Percentiles rank a stretch among this genome's conserved stretches.
Evolutionary conservation across 306 rosid species (phyloP).

Genomic region (Quercus aquifolioides): DNA sequence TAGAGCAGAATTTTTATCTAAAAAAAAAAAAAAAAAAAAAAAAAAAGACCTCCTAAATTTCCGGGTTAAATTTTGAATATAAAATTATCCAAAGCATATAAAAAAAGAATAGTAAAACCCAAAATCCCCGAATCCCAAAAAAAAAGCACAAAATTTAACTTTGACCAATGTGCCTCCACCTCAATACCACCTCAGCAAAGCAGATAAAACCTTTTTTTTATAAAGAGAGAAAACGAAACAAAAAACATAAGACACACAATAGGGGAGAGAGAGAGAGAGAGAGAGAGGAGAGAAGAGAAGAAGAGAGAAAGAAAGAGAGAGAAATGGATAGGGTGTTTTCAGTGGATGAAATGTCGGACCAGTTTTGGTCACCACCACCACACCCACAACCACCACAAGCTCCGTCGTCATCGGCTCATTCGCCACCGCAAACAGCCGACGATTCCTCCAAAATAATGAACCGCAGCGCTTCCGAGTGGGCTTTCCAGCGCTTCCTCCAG

Average conservation of each 20-base stretch:
- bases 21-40: too few species aligned
- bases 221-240: neutral
- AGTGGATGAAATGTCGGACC: constrained; percentile 70
- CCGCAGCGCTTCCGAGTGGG: constrained; percentile 87
- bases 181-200: neutral
- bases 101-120: too few species aligned
- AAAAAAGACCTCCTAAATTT: too few species aligned
- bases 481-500: constrained; percentile 69
- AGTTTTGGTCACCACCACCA: constrained; percentile 45
- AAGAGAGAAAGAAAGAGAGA: neutral
- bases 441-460: constrained; percentile 69
- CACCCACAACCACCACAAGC: constrained; percentile 7
- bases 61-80: too few species aligned
- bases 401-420: too few species aligned
- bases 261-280: neutral
- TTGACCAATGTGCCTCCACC: neutral
- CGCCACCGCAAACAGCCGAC: neutral
- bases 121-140: neutral
- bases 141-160: neutral
- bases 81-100: too few species aligned
- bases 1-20: too few species aligned
- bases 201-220: constrained; percentile 3
- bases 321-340: constrained; percentile 81
- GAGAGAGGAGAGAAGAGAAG: neutral
- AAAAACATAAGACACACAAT: neutral